Evolutionary conservation across 805 yeast genomes (phyloP).

Genomic region (Lipomyces lipofer): DNA sequence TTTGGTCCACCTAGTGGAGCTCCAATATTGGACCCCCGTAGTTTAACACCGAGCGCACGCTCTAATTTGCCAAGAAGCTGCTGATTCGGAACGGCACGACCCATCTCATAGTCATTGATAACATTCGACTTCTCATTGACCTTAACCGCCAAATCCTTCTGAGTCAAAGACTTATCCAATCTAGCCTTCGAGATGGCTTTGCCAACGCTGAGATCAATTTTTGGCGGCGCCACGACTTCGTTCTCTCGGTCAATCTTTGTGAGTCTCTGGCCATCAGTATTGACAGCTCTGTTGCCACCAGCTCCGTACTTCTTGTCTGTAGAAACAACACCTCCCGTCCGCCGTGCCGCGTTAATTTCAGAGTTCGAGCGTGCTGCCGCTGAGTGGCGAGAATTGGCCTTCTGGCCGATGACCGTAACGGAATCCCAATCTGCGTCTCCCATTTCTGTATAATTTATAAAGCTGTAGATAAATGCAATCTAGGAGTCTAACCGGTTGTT

Average conservation of each 20-base stretch:
- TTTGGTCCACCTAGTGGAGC: constrained; percentile 64
- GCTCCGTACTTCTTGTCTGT: constrained; percentile 90
- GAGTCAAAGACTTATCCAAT: constrained; percentile 83
- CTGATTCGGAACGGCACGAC: constrained; percentile 95
- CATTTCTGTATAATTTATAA: constrained; percentile 1
- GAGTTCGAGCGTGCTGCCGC: constrained; percentile 75
- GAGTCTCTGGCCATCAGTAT: constrained; percentile 91
- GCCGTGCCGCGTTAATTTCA: constrained; percentile 89
- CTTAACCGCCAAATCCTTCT: constrained; percentile 94
- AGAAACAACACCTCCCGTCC: constrained; percentile 83
- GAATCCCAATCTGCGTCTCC: constrained; percentile 75
- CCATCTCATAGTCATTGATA: constrained; percentile 94
- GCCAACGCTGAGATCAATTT: constrained; percentile 81
- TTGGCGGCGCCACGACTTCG: constrained; percentile 90
- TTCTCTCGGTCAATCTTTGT: constrained; percentile 91
- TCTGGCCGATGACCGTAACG: constrained; percentile 84
- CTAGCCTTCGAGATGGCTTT: constrained; percentile 83
- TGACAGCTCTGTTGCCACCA: constrained; percentile 57
- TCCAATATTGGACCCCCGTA: constrained; percentile 95
- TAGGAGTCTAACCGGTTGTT: too few relatives aligned
- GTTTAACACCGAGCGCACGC: constrained; percentile 89
- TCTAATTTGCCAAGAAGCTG: constrained; percentile 90
- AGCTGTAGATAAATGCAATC: neutral
- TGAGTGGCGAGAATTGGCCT: constrained; percentile 78
- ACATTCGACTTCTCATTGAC: constrained; percentile 95